Base-by-base conservation (phyloP, 176 grass and related monocot genomes). In the Aegilops speltoides region DNA sequence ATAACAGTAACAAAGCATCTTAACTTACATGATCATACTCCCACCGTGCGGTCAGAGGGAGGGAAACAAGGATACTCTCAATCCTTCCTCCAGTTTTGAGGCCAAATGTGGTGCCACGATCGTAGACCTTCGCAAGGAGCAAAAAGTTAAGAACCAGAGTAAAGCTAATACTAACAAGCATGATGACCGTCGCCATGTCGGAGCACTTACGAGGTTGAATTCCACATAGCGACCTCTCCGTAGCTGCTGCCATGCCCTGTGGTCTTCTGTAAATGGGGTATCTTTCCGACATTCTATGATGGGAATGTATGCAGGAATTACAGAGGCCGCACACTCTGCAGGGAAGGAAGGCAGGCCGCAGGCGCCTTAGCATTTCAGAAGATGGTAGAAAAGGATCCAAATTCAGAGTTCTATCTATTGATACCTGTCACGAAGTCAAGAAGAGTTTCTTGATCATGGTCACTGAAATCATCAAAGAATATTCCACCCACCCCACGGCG, bases 41-140 rank as follows among this genome's bases (percentile, higher is more conserved):
- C 93, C 93, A 95, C 26, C 90, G 89, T 63, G 90, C 88, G 4
- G 90, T 91, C 25, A 91, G 76, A 40, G 93, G 93, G 29, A 95
- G 90, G 63, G 90, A 95, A 79, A 93, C 93, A 76, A 95, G 93
- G 46, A 95, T 95, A 68, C 90, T 95, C 86, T 95, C 90, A 56
- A 95, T 93, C 83, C 93, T 84, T 28, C 93, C 91, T 64, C 91
- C 93, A 48, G 93, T 95, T 84, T 95, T 93, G 32, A 95, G 86
- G 65, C 91, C 93, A 66, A 95, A 95, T 87, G 88, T 95, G 11
- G 93, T 93, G 33, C 93, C 93, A 34, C 91, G 88, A 73, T 95
- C 93, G 71, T 95, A 95, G 64, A 95, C 88, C 93, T 95, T 90
- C 22, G 14, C 5, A 78, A 65, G 64, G 13, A 60, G 57, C 33